Percentiles rank a stretch among this genome's conserved stretches.
Evolutionary conservation across 371 early-diverging fungal species (phyloP).

Genomic region (Haplosporangium sp.): DNA sequence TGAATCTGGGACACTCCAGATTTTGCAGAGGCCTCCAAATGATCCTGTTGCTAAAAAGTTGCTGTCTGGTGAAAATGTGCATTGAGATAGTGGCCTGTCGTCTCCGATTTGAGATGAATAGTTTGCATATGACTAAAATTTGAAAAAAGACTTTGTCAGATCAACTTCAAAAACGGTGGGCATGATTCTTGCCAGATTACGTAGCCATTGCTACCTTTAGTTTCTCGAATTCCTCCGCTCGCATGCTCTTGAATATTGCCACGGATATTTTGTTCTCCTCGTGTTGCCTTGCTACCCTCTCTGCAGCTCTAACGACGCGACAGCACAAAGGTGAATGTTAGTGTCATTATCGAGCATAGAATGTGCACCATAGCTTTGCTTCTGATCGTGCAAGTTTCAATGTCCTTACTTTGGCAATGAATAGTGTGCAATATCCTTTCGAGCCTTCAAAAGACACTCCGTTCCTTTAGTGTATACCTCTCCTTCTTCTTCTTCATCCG

Average conservation of each 20-base stretch:
- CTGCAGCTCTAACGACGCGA: conserved; percentile 71
- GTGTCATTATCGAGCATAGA: too few relatives aligned
- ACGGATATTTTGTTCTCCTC: conserved; percentile 78
- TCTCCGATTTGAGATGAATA: conserved; percentile 91
- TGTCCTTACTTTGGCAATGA: conserved; percentile 78
- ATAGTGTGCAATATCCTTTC: conserved; percentile 79
- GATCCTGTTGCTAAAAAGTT: conserved; percentile 83
- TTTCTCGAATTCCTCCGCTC: conserved; percentile 81
- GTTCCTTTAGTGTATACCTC: conserved; percentile 93
- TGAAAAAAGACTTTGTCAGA: neutral
- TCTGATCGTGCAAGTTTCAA: neutral
- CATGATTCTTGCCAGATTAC: neutral
- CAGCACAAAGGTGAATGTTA: neutral
- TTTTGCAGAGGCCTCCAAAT: conserved; percentile 86
- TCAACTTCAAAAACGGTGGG: too few relatives aligned
- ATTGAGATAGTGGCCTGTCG: conserved; percentile 86
- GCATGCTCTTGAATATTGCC: conserved; percentile 75
- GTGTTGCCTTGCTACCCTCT: conserved; percentile 75
- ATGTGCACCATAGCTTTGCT: too few relatives aligned
- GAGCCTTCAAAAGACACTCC: conserved; percentile 72
- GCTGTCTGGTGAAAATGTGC: conserved; percentile 86
- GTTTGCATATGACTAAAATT: conserved; percentile 69
- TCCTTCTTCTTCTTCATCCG: conserved; percentile 67
- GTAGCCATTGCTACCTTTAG: conserved; percentile 64
- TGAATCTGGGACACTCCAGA: conserved; percentile 89